phyloP scores from a whole-genome alignment of 2,329 filamentous ascomycete species.

The Leptographium lundbergii region DNA sequence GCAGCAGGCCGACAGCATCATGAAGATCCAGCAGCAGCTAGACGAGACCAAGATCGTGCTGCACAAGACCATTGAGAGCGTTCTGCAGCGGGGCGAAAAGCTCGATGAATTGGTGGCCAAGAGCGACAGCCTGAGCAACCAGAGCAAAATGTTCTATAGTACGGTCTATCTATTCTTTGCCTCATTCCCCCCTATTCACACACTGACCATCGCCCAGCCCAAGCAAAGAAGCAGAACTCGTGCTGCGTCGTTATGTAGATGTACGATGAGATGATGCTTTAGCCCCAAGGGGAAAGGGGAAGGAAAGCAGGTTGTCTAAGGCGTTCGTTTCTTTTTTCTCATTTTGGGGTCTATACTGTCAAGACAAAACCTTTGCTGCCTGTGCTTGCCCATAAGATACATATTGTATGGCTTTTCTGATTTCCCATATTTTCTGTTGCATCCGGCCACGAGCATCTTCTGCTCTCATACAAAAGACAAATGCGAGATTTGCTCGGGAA shows the following conservation, averaged over 20 bases:
- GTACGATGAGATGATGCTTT: background rate
- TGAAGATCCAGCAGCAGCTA: constrained; percentile 91
- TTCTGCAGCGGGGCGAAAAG: constrained; percentile 85
- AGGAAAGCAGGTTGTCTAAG: background rate
- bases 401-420: background rate
- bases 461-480: too few relatives aligned
- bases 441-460: background rate
- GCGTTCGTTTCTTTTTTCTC: background rate
- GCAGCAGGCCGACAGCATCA: constrained; percentile 74
- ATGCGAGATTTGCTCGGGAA: too few relatives aligned
- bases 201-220: constrained; percentile 23
- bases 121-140: constrained; percentile 76
- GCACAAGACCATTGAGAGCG: constrained; percentile 90
- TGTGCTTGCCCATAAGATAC: background rate
- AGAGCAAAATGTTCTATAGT: constrained; percentile 98
- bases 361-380: background rate
- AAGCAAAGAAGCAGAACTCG: constrained; percentile 71
- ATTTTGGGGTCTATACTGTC: background rate
- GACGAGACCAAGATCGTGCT: constrained; percentile 96
- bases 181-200: too few relatives aligned
- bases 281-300: background rate
- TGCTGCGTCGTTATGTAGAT: constrained; percentile 60
- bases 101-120: constrained; percentile 89
- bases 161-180: background rate
- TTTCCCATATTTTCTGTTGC: background rate